A percentile compares a stretch with the other conserved stretches of the same genome.
These are phyloP conservation scores for Phytophthora melonis DNA, from an alignment of 352 stramenopile genomes.

Conservation along the genomic window DNA sequence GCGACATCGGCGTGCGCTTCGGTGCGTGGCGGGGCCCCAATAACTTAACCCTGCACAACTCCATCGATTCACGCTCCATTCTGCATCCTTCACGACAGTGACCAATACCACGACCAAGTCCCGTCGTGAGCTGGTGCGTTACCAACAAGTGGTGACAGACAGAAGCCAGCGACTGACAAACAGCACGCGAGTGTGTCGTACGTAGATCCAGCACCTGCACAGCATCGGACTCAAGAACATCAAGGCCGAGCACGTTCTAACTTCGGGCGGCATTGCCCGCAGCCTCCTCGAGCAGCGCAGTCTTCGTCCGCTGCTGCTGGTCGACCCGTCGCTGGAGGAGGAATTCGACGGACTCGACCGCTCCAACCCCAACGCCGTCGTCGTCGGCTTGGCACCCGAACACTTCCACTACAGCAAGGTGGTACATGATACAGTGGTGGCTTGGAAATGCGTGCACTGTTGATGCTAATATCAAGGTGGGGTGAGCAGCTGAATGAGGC, in stretches of 20 bases:
- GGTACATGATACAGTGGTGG: not conserved
- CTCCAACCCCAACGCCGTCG: conserved; percentile 62
- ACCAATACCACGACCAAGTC: conserved; percentile 82
- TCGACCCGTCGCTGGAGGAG: conserved; percentile 51
- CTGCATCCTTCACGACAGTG: conserved; percentile 34
- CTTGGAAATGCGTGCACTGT: not conserved
- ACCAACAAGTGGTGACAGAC: not conserved
- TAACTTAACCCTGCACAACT: too few relatives aligned
- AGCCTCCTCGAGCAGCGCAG: conserved; percentile 45
- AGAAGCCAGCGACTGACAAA: too few relatives aligned
- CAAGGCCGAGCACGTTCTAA: conserved; percentile 52
- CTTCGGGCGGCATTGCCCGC: conserved; percentile 52
- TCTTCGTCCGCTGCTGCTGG: conserved; percentile 56
- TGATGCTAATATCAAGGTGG: not conserved
- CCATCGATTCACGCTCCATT: not conserved
- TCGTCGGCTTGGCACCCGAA: conserved; percentile 58
- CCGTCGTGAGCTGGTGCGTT: conserved; percentile 45
- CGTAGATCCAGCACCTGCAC: conserved; percentile 56
- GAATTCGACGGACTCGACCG: conserved; percentile 55
- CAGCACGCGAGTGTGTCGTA: too few relatives aligned
- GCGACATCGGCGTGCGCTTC: conserved; percentile 56
- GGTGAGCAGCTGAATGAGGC: conserved; percentile 62
- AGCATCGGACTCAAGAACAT: conserved; percentile 54
- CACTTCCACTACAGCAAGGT: conserved; percentile 72
- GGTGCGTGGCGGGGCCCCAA: conserved; percentile 26